Evolutionary conservation across 192 early-diverging fungal genomes (phyloP).

Genomic region (Chytriomyces sp.): DNA sequence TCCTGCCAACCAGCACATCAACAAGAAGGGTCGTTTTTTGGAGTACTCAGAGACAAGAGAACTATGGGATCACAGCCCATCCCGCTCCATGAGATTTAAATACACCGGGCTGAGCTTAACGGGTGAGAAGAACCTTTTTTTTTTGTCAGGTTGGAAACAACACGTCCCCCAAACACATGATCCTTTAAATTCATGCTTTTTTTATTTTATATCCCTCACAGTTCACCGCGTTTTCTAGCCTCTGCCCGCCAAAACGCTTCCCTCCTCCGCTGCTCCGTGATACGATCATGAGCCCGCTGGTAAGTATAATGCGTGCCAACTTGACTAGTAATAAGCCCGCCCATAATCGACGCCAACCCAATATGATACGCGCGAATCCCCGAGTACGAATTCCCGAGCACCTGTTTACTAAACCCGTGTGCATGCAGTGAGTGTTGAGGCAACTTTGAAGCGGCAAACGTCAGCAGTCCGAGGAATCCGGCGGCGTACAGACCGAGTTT

Average conservation of each 20-base stretch:
- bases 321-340: slow-evolving; percentile 19
- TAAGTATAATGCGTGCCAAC: slow-evolving; percentile 32
- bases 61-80: no score
- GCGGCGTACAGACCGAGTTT: background rate
- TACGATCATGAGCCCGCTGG: slow-evolving; percentile 27
- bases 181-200: no score
- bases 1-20: no score
- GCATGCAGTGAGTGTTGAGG: background rate
- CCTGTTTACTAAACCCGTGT: background rate
- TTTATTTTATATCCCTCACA: background rate
- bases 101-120: no score
- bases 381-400: background rate
- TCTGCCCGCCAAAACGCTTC: slow-evolving; percentile 36
- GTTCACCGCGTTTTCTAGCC: slow-evolving; percentile 14
- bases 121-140: no score
- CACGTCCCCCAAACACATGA: no score
- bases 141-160: no score
- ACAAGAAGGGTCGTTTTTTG: no score
- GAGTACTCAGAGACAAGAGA: no score
- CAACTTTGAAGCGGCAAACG: slow-evolving; percentile 18
- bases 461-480: background rate
- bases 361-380: slow-evolving; percentile 22
- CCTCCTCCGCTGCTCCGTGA: slow-evolving; percentile 28
- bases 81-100: no score
- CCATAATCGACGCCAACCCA: background rate